A percentile compares a stretch with the other conserved stretches of the same genome.
Conservation (phyloP, 768 basidiomycete genomes). For the Tephrocybe rancida region DNA sequence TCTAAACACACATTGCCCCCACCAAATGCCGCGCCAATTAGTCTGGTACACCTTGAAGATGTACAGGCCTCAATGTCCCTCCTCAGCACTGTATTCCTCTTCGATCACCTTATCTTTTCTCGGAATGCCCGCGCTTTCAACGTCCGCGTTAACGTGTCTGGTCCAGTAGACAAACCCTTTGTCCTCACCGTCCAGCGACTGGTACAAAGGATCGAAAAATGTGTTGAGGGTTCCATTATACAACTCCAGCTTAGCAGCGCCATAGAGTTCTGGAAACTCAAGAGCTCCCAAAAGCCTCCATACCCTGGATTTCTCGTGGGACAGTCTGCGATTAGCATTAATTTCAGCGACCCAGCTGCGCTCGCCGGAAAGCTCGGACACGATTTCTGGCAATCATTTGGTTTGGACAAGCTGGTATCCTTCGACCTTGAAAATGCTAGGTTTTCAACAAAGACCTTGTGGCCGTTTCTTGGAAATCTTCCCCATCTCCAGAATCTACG, state of each 20-base stretch:
- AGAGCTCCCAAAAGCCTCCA: no score
- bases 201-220: no score
- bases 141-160: neutral
- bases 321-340: no score
- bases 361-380: no score
- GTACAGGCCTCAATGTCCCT: neutral
- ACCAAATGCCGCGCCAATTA: neutral
- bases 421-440: neutral
- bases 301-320: no score
- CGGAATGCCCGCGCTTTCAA: neutral
- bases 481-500: neutral
- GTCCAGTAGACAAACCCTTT: neutral
- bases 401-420: neutral
- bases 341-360: no score
- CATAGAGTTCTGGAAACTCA: no score
- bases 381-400: neutral
- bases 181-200: neutral
- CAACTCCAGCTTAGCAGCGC: no score
- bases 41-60: neutral
- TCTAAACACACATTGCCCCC: no score
- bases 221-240: no score
- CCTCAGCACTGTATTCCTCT: neutral
- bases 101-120: neutral
- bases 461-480: neutral
- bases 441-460: neutral